Evolutionary conservation across 345 rosid genomes (phyloP).

Genomic region (Bruguiera parviflora): DNA sequence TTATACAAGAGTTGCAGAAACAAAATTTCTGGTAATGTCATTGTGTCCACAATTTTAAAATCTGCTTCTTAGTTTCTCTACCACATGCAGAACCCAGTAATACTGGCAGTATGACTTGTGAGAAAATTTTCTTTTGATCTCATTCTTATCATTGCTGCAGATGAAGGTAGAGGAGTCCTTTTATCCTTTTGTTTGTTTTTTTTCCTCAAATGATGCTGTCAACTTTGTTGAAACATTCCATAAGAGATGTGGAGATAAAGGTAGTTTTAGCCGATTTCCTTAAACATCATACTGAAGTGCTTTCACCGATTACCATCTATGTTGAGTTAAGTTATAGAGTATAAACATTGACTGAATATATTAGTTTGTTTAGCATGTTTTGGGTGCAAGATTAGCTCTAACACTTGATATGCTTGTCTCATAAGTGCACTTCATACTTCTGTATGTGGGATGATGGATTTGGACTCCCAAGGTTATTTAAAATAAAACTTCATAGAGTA

Average conservation of each 20-base stretch:
- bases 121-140: not conserved
- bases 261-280: constrained; percentile 33
- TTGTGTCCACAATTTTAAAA: not conserved
- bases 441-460: no score
- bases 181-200: constrained; percentile 44
- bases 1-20: constrained; percentile 67
- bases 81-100: not conserved
- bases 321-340: not conserved
- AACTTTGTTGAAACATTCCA: constrained; percentile 74
- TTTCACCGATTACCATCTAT: not conserved
- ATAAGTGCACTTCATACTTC: no score
- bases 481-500: no score
- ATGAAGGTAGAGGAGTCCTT: constrained; percentile 75
- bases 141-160: constrained; percentile 41
- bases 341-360: no score
- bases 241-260: constrained; percentile 83
- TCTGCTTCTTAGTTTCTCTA: not conserved
- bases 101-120: not conserved
- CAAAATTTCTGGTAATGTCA: constrained; percentile 69
- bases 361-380: no score
- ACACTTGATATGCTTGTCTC: no score
- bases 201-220: constrained; percentile 55
- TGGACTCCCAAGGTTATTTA: no score
- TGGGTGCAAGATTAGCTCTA: no score
- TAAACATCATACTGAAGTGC: constrained; percentile 10